Base-by-base conservation (phyloP, 225 moss, liverwort and hornwort species). In the Asterella californica region DNA sequence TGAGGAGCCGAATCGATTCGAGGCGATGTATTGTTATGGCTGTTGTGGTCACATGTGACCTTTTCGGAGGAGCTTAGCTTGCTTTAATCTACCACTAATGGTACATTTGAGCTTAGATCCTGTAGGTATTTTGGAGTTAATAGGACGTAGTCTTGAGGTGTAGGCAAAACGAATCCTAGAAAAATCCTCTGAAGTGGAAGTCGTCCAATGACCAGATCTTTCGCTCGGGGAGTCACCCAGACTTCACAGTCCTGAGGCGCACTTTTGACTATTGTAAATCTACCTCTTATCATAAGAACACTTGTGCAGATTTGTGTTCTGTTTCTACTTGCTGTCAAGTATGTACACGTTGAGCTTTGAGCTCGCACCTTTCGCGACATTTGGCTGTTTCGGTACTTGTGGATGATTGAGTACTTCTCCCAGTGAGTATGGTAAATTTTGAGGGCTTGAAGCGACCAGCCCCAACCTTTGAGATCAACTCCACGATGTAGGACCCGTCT, bases 151-250 rank as follows among this genome's bases (percentile, higher is more conserved):
- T 65, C 78, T 78, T 10, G 78, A 78, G 78, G 78, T 78, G 78
- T 78, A 66, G 77, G 57, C 33, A 15, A 42, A 33, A 22, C 10
- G 22, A 25, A 57, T 25, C 37, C 38, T 78, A 78, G n/a, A 49
- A n/a, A n/a, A 29, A 17, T 78, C 78, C 62, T 66, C 78, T 78
- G 64, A 63, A 63, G 78, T 78, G 64, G 77, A 77, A 45, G 54
- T 54, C 33, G n/a, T 34, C 9, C 36, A 10, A 60, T 59, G 50
- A 55, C 24, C 36, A 55, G 76, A 57, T 76, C 36, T 63, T 78
- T 48, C 45, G 63, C 78, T 78, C 78, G 78, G 48, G 62, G 78
- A 63, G 50, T 78, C 74, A 78, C 78, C 78, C 78, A 78, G 78
- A 78, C 78, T 47, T 76, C 15, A n/a, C 38, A 25, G 48, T 42